These are phyloP conservation scores for Capsicum rhomboideum DNA, from an alignment of 257 asterid genomes.

Conservation along the genomic window DNA sequence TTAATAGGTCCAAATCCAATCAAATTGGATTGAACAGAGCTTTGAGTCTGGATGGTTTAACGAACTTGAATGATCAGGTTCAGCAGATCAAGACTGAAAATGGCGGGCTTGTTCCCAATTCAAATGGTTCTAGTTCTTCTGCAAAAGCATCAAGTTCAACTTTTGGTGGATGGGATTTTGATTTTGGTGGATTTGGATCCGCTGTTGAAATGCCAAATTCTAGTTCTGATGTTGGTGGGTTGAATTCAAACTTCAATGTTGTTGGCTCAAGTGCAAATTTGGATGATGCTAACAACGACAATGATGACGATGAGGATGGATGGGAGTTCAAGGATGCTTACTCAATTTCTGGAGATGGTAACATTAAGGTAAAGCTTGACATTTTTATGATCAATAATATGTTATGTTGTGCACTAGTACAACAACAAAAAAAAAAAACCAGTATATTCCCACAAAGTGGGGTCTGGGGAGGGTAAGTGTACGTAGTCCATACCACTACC, in stretches of 20 bases:
- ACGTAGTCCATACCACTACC: no score
- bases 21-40: neutral
- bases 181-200: conserved; percentile 9
- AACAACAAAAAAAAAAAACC: neutral
- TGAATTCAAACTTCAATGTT: neutral
- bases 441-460: no score
- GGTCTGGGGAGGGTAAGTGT: no score
- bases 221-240: neutral
- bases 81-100: conserved; percentile 23
- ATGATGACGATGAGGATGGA: conserved; percentile 32
- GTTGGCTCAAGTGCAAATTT: neutral
- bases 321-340: conserved; percentile 75
- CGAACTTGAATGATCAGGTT: conserved; percentile 15
- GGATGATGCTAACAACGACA: conserved; percentile 14
- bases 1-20: conserved; percentile 1
- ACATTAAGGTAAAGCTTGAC: conserved; percentile 31
- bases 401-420: neutral
- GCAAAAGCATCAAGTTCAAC: conserved; percentile 12
- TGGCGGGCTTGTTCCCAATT: conserved; percentile 17
- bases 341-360: conserved; percentile 23
- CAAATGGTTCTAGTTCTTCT: conserved; percentile 10
- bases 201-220: neutral
- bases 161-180: conserved; percentile 13
- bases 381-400: neutral
- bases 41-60: conserved; percentile 4